phyloP scores from a whole-genome alignment of 257 asterid genomes.

The Linaria vulgaris region DNA sequence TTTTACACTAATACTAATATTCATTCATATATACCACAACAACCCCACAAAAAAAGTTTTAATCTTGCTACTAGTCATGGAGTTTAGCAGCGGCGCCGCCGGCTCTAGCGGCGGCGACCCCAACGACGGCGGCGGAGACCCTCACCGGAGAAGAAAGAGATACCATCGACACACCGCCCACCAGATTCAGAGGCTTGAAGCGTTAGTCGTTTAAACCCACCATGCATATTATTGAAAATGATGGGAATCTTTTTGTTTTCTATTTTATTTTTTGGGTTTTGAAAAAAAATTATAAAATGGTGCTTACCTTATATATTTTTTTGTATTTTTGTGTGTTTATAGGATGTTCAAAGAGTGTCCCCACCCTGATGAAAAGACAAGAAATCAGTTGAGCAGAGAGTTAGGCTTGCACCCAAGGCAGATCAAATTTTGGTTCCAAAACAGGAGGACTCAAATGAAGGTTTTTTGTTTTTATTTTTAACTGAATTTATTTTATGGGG shows the following conservation, averaged over 20 bases:
- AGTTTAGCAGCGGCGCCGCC: slow-evolving; percentile 59
- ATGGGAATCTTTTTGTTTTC: neutral
- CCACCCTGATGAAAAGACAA: slow-evolving; percentile 94
- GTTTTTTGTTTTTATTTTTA: neutral
- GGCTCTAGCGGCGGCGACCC: slow-evolving; percentile 60
- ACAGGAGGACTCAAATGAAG: slow-evolving; percentile 70
- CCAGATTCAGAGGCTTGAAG: slow-evolving; percentile 87
- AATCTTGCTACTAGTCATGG: slow-evolving; percentile 39
- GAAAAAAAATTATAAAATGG: no score
- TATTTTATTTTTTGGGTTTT: neutral
- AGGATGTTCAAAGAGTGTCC: slow-evolving; percentile 90
- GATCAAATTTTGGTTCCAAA: slow-evolving; percentile 31
- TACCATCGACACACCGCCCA: slow-evolving; percentile 95
- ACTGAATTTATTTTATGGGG: neutral
- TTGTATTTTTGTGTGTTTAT: slow-evolving; percentile 11
- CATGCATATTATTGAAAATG: neutral
- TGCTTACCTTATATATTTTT: no score
- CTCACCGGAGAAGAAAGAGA: slow-evolving; percentile 61
- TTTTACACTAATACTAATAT: no score
- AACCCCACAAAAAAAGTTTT: no score
- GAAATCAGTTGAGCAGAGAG: slow-evolving; percentile 40
- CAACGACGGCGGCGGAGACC: slow-evolving; percentile 48
- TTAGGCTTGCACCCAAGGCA: slow-evolving; percentile 14
- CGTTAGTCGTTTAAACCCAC: slow-evolving; percentile 39
- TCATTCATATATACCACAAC: no score